A percentile compares a stretch with the other conserved stretches of the same genome.
Evolutionary conservation across 495 filamentous ascomycete species (phyloP).

Genomic region (Ramalina intermedia): DNA sequence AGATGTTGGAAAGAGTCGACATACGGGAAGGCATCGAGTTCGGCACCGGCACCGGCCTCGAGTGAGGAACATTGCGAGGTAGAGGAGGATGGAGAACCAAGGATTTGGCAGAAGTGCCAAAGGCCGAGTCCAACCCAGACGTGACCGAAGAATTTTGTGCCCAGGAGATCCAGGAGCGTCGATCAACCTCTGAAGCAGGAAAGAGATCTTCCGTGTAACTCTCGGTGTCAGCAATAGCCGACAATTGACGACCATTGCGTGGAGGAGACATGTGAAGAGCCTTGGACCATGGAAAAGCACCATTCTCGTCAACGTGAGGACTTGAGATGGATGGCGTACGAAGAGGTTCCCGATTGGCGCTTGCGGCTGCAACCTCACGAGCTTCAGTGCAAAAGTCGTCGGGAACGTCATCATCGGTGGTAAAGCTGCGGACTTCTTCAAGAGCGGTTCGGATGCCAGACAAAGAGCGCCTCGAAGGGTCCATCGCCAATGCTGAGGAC

Average conservation of each 20-base stretch:
- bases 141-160: conserved; percentile 61
- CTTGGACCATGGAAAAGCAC: conserved; percentile 92
- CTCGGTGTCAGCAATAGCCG: conserved; percentile 65
- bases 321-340: conserved; percentile 91
- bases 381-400: conserved; percentile 91
- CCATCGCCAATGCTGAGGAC: conserved; percentile 70
- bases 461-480: conserved; percentile 79
- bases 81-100: conserved; percentile 30
- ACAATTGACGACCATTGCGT: conserved; percentile 68
- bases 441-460: conserved; percentile 60
- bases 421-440: conserved; percentile 72
- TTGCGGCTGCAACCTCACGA: conserved; percentile 54
- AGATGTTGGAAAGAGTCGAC: conserved; percentile 59
- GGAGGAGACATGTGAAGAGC: conserved; percentile 66
- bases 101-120: conserved; percentile 57
- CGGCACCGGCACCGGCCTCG: conserved; percentile 46
- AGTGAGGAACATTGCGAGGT: conserved; percentile 26
- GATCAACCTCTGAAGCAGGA: conserved; percentile 56
- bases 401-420: conserved; percentile 75
- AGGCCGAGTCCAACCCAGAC: conserved; percentile 59
- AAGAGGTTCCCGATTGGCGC: conserved; percentile 85
- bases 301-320: conserved; percentile 61
- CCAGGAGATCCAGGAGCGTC: conserved; percentile 58
- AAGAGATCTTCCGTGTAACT: conserved; percentile 83
- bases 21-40: conserved; percentile 64